These are phyloP conservation scores for Alternaria rosae DNA, from an alignment of 2,329 filamentous ascomycete genomes.

Conservation along the genomic window DNA sequence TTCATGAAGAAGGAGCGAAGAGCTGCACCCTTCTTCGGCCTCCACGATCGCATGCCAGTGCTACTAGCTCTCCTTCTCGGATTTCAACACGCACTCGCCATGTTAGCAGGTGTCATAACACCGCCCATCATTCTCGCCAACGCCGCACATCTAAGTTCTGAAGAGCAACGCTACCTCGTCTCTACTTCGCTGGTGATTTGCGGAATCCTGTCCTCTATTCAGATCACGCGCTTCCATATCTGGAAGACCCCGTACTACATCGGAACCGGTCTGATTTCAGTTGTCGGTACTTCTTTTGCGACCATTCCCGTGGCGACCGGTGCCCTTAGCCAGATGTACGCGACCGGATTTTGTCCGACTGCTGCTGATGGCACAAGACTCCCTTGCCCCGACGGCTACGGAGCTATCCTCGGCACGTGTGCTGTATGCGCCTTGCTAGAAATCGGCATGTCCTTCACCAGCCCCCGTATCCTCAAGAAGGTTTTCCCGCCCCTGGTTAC, in stretches of 20 bases:
- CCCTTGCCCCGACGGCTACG: conserved; percentile 79
- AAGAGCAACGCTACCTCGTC: conserved; percentile 77
- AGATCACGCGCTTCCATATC: conserved; percentile 78
- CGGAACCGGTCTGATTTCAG: conserved; percentile 79
- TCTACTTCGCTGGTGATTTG: conserved; percentile 81
- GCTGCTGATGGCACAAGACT: conserved; percentile 69
- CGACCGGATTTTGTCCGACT: conserved; percentile 70
- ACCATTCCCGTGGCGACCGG: conserved; percentile 77
- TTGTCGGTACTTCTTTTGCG: conserved; percentile 79
- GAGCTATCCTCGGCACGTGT: conserved; percentile 73
- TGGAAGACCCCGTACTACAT: conserved; percentile 69
- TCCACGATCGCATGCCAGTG: conserved; percentile 79
- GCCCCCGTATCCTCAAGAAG: conserved; percentile 71
- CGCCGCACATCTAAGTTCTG: conserved; percentile 68
- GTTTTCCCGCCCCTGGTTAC: conserved; percentile 82
- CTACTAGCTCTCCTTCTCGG: conserved; percentile 76
- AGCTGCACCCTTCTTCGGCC: conserved; percentile 82
- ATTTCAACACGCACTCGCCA: conserved; percentile 79
- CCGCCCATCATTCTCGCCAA: conserved; percentile 76
- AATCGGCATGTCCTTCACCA: conserved; percentile 76
- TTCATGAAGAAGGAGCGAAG: conserved; percentile 72
- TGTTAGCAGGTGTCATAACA: conserved; percentile 74
- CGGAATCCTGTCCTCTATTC: conserved; percentile 75
- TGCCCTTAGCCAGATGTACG: conserved; percentile 79
- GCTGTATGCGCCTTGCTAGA: conserved; percentile 65